Conservation (phyloP, 805 yeast species). For the Suhomyces prunicola region DNA sequence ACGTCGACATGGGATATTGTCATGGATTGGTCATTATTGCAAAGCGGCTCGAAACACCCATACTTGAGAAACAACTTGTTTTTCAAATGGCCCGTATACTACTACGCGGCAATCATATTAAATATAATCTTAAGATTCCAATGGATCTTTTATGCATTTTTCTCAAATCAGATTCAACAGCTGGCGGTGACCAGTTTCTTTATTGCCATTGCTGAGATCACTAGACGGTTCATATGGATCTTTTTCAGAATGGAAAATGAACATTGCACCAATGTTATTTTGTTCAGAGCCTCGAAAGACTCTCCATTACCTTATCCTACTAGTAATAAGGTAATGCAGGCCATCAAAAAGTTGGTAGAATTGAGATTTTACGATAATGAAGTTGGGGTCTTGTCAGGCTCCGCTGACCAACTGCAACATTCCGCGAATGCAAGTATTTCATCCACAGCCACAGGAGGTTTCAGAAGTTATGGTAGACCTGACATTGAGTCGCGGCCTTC, state of each 20-base stretch:
- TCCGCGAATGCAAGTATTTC: not conserved
- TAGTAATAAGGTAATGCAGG: conserved; percentile 30
- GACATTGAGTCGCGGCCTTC: conserved; percentile 15
- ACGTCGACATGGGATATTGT: conserved; percentile 83
- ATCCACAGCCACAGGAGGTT: not conserved
- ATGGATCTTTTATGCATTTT: conserved; percentile 88
- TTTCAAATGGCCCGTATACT: conserved; percentile 52
- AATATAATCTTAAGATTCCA: conserved; percentile 80
- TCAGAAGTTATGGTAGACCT: not conserved
- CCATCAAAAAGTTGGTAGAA: conserved; percentile 35
- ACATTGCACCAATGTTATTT: conserved; percentile 83
- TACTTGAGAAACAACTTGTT: conserved; percentile 72
- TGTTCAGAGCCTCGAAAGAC: conserved; percentile 85
- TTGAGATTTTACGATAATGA: conserved; percentile 21
- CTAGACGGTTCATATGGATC: conserved; percentile 86
- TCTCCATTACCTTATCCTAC: conserved; percentile 76
- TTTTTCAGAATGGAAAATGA: conserved; percentile 94
- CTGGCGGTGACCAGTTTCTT: conserved; percentile 83
- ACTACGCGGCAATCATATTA: conserved; percentile 69
- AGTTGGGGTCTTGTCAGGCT: not conserved
- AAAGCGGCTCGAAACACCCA: conserved; percentile 53
- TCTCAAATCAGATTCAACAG: conserved; percentile 74
- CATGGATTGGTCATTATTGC: conserved; percentile 94
- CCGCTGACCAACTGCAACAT: not conserved
- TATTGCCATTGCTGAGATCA: conserved; percentile 76